Evolutionary conservation across 495 filamentous ascomycete species (phyloP).

Genomic region (Aspergillus homomorphus): DNA sequence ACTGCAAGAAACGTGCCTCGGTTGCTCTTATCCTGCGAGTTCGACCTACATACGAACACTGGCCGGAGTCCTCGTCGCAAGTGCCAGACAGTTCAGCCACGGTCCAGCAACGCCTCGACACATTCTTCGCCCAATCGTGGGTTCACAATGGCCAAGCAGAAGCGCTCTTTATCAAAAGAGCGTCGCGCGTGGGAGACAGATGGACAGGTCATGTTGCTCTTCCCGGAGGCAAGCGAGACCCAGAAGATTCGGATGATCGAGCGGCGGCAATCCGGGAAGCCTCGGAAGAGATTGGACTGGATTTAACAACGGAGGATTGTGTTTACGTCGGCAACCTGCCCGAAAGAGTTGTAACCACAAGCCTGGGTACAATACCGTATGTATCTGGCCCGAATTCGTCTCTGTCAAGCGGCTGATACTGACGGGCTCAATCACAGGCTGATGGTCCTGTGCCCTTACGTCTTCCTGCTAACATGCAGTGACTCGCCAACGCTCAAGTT

Average conservation of each 20-base stretch:
- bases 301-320: conserved; percentile 53
- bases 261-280: conserved; percentile 68
- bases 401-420: conserved; percentile 5
- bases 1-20: conserved; percentile 64
- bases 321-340: conserved; percentile 66
- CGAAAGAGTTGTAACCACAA: conserved; percentile 68
- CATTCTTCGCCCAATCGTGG: conserved; percentile 70
- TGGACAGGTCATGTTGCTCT: conserved; percentile 77
- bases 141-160: conserved; percentile 72
- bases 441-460: conserved; percentile 76
- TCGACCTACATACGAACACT: conserved; percentile 56
- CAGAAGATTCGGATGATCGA: conserved; percentile 62
- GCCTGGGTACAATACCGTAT: conserved; percentile 68
- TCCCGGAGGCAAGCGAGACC: conserved; percentile 70
- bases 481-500: conserved; percentile 57
- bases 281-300: conserved; percentile 68
- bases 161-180: conserved; percentile 73
- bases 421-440: conserved; percentile 42
- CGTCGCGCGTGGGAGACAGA: conserved; percentile 65
- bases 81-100: conserved; percentile 28
- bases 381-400: conserved; percentile 18
- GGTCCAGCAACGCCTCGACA: conserved; percentile 44
- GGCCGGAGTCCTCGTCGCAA: conserved; percentile 39
- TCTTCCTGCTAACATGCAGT: conserved; percentile 62
- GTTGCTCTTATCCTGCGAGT: conserved; percentile 71